Conservation (phyloP, 768 basidiomycete genomes). For the Hygrophorus pudorinus region DNA sequence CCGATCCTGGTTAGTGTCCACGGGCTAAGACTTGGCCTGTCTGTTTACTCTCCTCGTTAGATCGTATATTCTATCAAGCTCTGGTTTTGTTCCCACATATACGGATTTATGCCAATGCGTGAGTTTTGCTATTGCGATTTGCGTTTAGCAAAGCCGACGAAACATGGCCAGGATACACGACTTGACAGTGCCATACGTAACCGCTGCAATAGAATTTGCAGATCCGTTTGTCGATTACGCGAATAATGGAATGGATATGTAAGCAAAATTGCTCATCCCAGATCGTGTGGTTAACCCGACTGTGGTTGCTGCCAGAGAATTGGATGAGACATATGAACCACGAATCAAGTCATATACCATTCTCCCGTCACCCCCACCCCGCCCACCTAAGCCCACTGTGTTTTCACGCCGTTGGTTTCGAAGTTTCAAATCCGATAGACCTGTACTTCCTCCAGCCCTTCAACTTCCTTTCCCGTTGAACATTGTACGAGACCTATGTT, state of each 20-base stretch:
- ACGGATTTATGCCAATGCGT: constrained; percentile 77
- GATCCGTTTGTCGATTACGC: constrained; percentile 56
- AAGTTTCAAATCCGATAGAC: constrained; percentile 25
- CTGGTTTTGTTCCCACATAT: constrained; percentile 57
- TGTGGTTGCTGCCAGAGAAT: constrained; percentile 28
- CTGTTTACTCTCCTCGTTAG: constrained; percentile 25
- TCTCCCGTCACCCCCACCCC: constrained; percentile 32
- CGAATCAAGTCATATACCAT: constrained; percentile 45
- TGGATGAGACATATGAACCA: constrained; percentile 45
- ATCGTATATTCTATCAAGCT: constrained; percentile 66
- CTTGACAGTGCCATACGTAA: constrained; percentile 73
- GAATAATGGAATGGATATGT: constrained; percentile 56
- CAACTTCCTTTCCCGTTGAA: constrained; percentile 62
- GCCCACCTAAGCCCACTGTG: constrained; percentile 25
- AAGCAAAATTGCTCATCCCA: constrained; percentile 13
- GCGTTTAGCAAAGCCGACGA: not conserved
- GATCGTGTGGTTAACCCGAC: not conserved
- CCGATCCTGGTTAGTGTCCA: constrained; percentile 52
- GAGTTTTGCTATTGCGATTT: constrained; percentile 15
- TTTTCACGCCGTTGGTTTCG: constrained; percentile 38
- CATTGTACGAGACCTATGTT: constrained; percentile 29
- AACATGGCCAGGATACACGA: constrained; percentile 48
- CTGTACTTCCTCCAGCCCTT: constrained; percentile 48
- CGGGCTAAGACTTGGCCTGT: not conserved
- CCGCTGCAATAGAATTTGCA: constrained; percentile 57